Evolutionary conservation across 805 yeast genomes (phyloP).

Genomic region (Candida quercuum): DNA sequence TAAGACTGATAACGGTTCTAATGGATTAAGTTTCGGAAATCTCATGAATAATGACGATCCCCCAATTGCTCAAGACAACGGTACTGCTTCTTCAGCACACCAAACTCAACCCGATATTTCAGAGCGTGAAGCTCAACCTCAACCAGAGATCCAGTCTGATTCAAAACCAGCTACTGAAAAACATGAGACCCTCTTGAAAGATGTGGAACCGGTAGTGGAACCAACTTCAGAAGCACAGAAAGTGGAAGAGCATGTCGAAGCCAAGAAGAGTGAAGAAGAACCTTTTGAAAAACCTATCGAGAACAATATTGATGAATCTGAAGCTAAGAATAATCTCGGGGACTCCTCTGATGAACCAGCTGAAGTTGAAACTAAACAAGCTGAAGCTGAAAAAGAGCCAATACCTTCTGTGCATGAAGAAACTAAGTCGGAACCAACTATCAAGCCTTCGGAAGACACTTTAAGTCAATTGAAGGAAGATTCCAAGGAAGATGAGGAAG

Average conservation of each 20-base stretch:
- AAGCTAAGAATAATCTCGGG: neutral
- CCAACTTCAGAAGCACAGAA: too few species aligned
- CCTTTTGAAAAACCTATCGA: neutral
- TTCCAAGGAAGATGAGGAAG: constrained; percentile 5
- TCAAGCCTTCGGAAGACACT: constrained; percentile 1
- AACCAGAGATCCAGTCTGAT: too few species aligned
- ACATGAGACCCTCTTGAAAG: too few species aligned
- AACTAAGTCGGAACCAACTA: neutral
- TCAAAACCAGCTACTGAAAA: too few species aligned
- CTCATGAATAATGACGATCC: constrained; percentile 1
- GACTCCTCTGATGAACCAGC: neutral
- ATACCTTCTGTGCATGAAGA: neutral
- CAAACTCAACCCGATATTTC: too few species aligned
- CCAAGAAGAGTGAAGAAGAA: neutral
- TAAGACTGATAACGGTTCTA: constrained; percentile 1
- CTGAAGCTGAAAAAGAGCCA: neutral
- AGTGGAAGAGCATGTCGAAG: neutral
- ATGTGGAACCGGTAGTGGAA: too few species aligned
- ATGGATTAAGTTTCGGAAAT: constrained; percentile 1
- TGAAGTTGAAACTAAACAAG: constrained; percentile 1
- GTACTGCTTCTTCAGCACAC: too few species aligned
- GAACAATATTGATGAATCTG: too few species aligned
- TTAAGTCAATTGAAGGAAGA: constrained; percentile 1
- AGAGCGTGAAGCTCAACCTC: too few species aligned
- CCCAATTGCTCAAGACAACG: neutral